A percentile compares a stretch with the other conserved stretches of the same genome.
phyloP scores from a whole-genome alignment of 768 basidiomycete genomes.

The Kwoniella dejecticola region DNA sequence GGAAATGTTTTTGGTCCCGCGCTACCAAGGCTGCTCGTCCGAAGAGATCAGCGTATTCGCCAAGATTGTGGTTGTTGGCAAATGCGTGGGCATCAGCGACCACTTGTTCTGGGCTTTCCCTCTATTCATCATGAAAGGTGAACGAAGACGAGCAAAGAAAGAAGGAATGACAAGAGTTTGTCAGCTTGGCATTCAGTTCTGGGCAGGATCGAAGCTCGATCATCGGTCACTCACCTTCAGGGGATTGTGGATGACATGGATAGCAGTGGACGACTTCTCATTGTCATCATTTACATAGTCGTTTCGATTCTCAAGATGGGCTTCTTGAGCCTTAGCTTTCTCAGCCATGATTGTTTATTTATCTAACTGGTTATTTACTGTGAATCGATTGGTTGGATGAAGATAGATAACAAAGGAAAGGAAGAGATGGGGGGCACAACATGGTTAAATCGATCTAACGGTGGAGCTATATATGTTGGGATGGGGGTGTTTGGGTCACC shows the following conservation, averaged over 20 bases:
- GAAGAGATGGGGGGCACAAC: conserved; percentile 8
- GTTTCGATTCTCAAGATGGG: conserved; percentile 10
- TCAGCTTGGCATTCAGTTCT: background rate
- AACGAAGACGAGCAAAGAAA: too few relatives aligned
- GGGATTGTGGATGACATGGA: conserved; percentile 31
- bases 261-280: background rate
- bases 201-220: background rate
- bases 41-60: conserved; percentile 28
- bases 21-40: conserved; percentile 43
- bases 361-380: background rate
- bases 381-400: background rate
- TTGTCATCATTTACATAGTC: conserved; percentile 4
- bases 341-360: conserved; percentile 8
- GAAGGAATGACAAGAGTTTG: background rate
- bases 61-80: conserved; percentile 28
- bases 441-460: background rate
- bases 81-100: conserved; percentile 28
- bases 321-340: conserved; percentile 8
- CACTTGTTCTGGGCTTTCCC: conserved; percentile 13
- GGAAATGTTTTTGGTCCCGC: conserved; percentile 29
- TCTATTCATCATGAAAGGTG: conserved; percentile 2
- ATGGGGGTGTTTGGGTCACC: background rate
- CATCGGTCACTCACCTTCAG: conserved; percentile 24
- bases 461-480: conserved; percentile 8
- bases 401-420: background rate